A percentile compares a stretch with the other conserved stretches of the same genome.
Conservation (phyloP, 2,329 filamentous ascomycete species). For the Colletotrichum lentis region DNA sequence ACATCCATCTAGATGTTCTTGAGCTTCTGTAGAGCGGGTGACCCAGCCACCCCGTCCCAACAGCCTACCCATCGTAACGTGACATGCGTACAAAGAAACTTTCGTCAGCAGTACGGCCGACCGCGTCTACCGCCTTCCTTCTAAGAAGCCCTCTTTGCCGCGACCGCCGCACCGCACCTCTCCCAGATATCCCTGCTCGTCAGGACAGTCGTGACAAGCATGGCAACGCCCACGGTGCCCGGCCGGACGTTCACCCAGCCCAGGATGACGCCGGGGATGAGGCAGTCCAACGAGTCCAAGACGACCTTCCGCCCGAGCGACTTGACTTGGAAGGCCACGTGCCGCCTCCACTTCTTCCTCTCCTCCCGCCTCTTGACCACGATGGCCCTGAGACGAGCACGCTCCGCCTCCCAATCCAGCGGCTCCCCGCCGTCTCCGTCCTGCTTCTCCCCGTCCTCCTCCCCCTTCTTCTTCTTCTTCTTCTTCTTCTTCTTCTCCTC, state of each 20-base stretch:
- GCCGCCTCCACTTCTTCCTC: slow-evolving; percentile 44
- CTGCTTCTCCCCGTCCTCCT: slow-evolving; percentile 10
- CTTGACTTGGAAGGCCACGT: slow-evolving; percentile 44
- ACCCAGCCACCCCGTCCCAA: not conserved
- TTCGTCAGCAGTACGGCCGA: not conserved
- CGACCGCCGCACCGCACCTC: slow-evolving; percentile 46
- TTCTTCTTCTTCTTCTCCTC: too few relatives aligned
- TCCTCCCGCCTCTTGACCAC: slow-evolving; percentile 48
- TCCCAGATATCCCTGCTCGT: slow-evolving; percentile 70
- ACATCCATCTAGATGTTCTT: not conserved
- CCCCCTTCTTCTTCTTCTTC: too few relatives aligned
- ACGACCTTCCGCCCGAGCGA: slow-evolving; percentile 58
- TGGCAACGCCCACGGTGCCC: slow-evolving; percentile 64
- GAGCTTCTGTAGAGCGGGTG: too few relatives aligned
- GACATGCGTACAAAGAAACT: not conserved
- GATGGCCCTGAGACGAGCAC: slow-evolving; percentile 48
- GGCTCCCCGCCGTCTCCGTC: slow-evolving; percentile 26
- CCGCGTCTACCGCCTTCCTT: too few relatives aligned
- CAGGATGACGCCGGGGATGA: slow-evolving; percentile 66
- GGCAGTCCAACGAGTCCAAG: slow-evolving; percentile 67
- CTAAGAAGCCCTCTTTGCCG: not conserved
- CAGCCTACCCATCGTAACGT: slow-evolving; percentile 46
- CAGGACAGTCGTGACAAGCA: slow-evolving; percentile 69
- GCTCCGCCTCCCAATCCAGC: slow-evolving; percentile 44
- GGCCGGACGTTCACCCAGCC: slow-evolving; percentile 66